A percentile compares a stretch with the other conserved stretches of the same genome.
These are phyloP conservation scores for Cercospora beticola DNA, from an alignment of 2,329 filamentous ascomycete genomes.

Conservation along the genomic window DNA sequence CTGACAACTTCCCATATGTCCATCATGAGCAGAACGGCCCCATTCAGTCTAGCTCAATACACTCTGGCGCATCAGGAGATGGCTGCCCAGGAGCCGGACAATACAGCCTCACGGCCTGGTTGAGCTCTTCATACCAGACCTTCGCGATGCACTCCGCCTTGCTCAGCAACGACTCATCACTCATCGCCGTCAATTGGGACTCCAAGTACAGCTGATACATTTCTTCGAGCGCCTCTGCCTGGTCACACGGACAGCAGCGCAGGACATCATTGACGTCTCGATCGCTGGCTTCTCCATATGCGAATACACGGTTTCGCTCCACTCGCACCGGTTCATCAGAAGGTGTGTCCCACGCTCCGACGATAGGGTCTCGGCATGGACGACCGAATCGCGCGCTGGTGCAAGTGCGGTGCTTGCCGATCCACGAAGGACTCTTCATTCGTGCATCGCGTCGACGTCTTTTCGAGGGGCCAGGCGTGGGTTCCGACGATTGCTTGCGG, in stretches of 20 bases:
- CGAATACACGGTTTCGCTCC: neutral
- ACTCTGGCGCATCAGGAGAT: neutral
- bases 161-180: neutral
- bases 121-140: constrained; percentile 2
- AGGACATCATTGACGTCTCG: neutral
- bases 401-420: neutral
- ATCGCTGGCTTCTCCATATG: neutral
- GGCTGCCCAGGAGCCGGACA: neutral
- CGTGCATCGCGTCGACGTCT: neutral
- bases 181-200: neutral
- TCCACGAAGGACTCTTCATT: neutral
- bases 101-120: neutral
- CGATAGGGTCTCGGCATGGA: neutral
- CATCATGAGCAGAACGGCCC: neutral
- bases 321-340: neutral
- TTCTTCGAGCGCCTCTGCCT: neutral
- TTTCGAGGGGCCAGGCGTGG: neutral
- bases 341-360: neutral
- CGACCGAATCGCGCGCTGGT: constrained; percentile 1
- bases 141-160: neutral
- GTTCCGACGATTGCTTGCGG: neutral
- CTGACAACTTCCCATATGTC: neutral
- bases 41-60: neutral
- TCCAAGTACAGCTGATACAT: constrained; percentile 2
- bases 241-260: constrained; percentile 2